Conservation (phyloP, 805 yeast species). For the Candida odintsovae region DNA sequence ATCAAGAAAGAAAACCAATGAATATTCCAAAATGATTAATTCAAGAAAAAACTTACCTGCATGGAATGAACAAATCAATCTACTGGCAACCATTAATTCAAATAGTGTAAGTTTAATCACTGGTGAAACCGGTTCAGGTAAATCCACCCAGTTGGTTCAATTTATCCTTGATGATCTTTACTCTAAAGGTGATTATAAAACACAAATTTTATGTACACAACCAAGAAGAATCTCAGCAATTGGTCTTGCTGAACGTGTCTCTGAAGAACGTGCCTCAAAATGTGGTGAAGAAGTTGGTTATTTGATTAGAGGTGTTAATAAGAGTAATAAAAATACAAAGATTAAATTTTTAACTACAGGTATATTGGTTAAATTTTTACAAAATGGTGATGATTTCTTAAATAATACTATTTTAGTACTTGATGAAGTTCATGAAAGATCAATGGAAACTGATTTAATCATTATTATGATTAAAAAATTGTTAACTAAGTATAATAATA, state of each 20-base stretch:
- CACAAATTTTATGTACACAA: conserved; percentile 80
- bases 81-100: conserved; percentile 48
- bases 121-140: conserved; percentile 98
- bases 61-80: conserved; percentile 57
- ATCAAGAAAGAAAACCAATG: conserved; percentile 25
- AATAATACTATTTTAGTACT: conserved; percentile 62
- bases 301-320: conserved; percentile 84
- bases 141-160: conserved; percentile 92
- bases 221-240: conserved; percentile 95
- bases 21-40: conserved; percentile 35
- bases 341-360: conserved; percentile 91
- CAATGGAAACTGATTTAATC: conserved; percentile 83
- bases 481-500: conserved; percentile 35
- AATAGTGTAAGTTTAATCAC: conserved; percentile 74
- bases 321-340: conserved; percentile 53
- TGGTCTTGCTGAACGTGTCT: conserved; percentile 88
- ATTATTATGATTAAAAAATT: conserved; percentile 69
- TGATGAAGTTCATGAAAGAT: conserved; percentile 97
- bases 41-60: conserved; percentile 71
- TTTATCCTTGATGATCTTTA: conserved; percentile 70
- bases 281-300: conserved; percentile 83
- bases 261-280: conserved; percentile 61
- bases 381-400: conserved; percentile 40
- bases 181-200: conserved; percentile 35
- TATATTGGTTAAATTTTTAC: conserved; percentile 81